Conservation (phyloP, 805 yeast genomes). For the Yamadazyma scolyti region DNA sequence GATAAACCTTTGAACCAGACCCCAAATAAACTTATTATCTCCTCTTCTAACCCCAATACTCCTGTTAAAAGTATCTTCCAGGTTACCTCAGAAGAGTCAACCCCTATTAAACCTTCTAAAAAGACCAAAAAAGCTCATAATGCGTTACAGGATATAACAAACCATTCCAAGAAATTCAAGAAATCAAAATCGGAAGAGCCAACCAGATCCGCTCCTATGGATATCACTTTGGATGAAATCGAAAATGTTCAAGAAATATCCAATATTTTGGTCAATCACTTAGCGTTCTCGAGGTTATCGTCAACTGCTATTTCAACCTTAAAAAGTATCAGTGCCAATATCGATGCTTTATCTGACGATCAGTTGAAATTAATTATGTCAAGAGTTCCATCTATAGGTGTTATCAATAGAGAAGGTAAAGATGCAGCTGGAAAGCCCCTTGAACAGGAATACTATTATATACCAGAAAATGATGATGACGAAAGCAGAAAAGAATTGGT, state of each 20-base stretch:
- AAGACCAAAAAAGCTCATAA: slow-evolving; percentile 10
- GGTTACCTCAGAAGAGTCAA: slow-evolving; percentile 17
- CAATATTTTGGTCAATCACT: slow-evolving; percentile 71
- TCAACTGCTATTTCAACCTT: slow-evolving; percentile 82
- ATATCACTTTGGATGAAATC: slow-evolving; percentile 24
- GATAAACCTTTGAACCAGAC: neutral
- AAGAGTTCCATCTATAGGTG: slow-evolving; percentile 66
- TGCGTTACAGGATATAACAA: slow-evolving; percentile 19
- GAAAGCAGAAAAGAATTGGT: slow-evolving; percentile 65
- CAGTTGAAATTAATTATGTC: slow-evolving; percentile 44
- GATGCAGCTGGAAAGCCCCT: slow-evolving; percentile 95
- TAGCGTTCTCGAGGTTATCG: slow-evolving; percentile 84
- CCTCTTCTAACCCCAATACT: too few relatives aligned
- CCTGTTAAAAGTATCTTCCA: slow-evolving; percentile 12
- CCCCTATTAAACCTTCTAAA: slow-evolving; percentile 16
- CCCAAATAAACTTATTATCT: slow-evolving; percentile 3
- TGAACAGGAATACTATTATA: slow-evolving; percentile 91
- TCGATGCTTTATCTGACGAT: slow-evolving; percentile 42
- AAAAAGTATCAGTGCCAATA: slow-evolving; percentile 55
- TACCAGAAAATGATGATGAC: slow-evolving; percentile 78
- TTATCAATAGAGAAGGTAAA: slow-evolving; percentile 82
- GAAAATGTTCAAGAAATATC: slow-evolving; percentile 41
- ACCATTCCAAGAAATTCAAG: slow-evolving; percentile 14
- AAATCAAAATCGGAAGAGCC: slow-evolving; percentile 36
- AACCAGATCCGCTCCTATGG: neutral